phyloP scores from a whole-genome alignment of 1,284 basidiomycete genomes.

The Sanghuangporus weigelae region DNA sequence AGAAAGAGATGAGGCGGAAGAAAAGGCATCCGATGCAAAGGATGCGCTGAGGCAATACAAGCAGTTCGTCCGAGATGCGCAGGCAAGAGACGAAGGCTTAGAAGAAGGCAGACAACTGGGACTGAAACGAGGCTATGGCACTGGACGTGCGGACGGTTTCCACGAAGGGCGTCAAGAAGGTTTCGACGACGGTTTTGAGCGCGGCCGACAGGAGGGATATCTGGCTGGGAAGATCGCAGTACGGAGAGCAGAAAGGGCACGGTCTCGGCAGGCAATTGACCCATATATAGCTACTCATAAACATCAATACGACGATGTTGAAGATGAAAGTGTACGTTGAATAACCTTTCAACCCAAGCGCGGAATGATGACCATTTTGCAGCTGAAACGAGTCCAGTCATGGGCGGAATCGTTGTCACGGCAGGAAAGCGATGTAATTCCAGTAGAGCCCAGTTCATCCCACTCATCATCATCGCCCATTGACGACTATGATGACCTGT shows the following conservation, averaged over 20 bases:
- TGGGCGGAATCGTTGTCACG: constrained; percentile 19
- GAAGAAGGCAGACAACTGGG: constrained; percentile 38
- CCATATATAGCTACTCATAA: constrained; percentile 40
- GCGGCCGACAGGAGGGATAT: constrained; percentile 39
- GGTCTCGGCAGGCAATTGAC: constrained; percentile 31
- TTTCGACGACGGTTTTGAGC: constrained; percentile 30
- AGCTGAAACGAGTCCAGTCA: constrained; percentile 15
- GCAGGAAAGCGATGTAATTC: constrained; percentile 7
- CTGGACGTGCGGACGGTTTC: constrained; percentile 39
- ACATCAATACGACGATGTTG: constrained; percentile 35
- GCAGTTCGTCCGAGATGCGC: constrained; percentile 40
- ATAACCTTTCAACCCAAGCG: constrained; percentile 23
- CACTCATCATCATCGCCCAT: constrained; percentile 9
- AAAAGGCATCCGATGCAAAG: constrained; percentile 40
- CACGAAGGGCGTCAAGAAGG: constrained; percentile 35
- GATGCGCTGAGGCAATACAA: constrained; percentile 44
- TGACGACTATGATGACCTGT: neutral
- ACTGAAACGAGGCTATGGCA: constrained; percentile 34
- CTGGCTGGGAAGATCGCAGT: constrained; percentile 44
- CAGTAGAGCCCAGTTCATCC: constrained; percentile 9
- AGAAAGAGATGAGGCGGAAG: constrained; percentile 44
- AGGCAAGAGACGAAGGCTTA: constrained; percentile 42
- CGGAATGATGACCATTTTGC: constrained; percentile 8
- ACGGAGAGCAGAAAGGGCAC: constrained; percentile 42
- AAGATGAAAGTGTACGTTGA: constrained; percentile 24